Evolutionary conservation across 2,329 filamentous ascomycete genomes (phyloP).

Genomic region (Colletotrichum godetiae): DNA sequence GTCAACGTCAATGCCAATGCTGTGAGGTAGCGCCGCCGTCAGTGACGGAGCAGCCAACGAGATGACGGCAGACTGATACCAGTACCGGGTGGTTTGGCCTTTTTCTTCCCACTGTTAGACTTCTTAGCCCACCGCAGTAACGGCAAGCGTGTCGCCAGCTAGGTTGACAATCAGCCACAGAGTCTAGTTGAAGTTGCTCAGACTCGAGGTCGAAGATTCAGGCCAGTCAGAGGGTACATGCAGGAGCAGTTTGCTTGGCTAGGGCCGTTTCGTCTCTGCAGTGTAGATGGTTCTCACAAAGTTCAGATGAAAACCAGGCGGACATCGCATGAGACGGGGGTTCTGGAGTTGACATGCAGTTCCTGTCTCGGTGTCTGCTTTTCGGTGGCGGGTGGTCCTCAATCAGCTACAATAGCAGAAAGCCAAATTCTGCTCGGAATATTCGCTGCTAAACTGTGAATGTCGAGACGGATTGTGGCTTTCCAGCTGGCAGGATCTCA

Average conservation of each 20-base stretch:
- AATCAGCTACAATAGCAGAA: not conserved
- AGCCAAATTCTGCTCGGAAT: not conserved
- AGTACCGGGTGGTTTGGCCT: not conserved
- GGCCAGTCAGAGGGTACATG: conserved; percentile 18
- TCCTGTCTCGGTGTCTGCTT: conserved; percentile 1
- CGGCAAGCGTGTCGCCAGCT: not conserved
- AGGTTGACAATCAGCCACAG: not conserved
- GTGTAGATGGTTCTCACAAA: not conserved
- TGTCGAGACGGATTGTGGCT: not conserved
- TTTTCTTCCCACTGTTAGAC: not conserved
- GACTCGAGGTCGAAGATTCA: not conserved
- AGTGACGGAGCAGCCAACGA: not conserved
- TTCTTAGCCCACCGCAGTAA: not conserved
- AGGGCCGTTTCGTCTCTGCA: conserved; percentile 29
- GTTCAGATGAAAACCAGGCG: conserved; percentile 24
- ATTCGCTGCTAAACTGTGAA: not conserved
- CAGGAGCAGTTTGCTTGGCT: conserved; percentile 23
- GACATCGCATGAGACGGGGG: conserved; percentile 10
- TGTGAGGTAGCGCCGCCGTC: conserved; percentile 18
- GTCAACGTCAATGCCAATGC: conserved; percentile 29
- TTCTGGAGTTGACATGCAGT: not conserved
- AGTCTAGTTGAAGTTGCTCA: not conserved
- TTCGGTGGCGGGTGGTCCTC: not conserved
- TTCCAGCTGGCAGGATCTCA: not conserved
- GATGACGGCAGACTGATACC: not conserved